Conservation (phyloP, 2,329 filamentous ascomycete species). For the Sphaceloma murrayae region DNA sequence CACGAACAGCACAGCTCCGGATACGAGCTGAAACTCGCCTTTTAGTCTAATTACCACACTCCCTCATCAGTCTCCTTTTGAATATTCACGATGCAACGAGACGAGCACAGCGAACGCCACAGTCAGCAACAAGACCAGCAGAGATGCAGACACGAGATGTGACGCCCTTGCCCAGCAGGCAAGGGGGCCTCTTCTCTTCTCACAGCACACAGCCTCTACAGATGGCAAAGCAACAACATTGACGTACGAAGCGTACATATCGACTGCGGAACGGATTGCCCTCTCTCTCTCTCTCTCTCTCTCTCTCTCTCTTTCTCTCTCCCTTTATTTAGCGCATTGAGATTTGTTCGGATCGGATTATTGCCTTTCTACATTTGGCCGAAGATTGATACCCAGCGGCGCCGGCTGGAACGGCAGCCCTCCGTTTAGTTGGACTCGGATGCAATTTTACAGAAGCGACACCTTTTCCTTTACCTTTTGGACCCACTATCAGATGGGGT, state of each 20-base stretch:
- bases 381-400: constrained; percentile 14
- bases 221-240: constrained; percentile 2
- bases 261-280: too few species aligned
- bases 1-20: constrained; percentile 37
- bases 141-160: constrained; percentile 5
- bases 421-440: constrained; percentile 2
- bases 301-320: too few species aligned
- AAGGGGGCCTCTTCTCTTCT: constrained; percentile 4
- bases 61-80: constrained; percentile 7
- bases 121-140: too few species aligned
- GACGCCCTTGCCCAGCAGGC: constrained; percentile 4
- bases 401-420: constrained; percentile 7
- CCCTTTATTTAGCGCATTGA: constrained; percentile 6
- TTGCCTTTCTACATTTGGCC: constrained; percentile 2
- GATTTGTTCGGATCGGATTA: not conserved
- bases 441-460: not conserved
- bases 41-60: constrained; percentile 25
- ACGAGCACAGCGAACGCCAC: not conserved
- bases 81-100: constrained; percentile 14
- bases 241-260: constrained; percentile 12
- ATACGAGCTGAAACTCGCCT: constrained; percentile 42
- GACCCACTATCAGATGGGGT: too few species aligned
- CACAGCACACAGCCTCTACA: constrained; percentile 11
- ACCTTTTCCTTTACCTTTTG: too few species aligned
- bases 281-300: too few species aligned